phyloP scores from a whole-genome alignment of 192 early-diverging fungal genomes.

The Lobosporangium transversale region DNA sequence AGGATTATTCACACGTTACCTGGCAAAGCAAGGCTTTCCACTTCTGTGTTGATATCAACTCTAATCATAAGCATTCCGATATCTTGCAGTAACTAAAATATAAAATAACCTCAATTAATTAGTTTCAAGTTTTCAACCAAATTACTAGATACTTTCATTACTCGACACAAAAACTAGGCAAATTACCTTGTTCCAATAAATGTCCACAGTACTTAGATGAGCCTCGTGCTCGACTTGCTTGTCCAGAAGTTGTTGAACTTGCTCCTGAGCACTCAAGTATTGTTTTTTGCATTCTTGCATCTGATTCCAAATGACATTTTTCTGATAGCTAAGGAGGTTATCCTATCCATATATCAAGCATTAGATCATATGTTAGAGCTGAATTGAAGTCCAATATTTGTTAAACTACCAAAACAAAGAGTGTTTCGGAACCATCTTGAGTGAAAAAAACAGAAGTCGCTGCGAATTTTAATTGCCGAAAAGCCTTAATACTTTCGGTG shows the following conservation, averaged over 20 bases:
- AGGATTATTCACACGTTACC: too few species aligned
- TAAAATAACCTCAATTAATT: background rate
- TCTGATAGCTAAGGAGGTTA: conserved; percentile 59
- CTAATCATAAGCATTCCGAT: conserved; percentile 36
- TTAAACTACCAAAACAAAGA: too few species aligned
- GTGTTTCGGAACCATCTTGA: too few species aligned
- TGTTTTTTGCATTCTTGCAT: conserved; percentile 78
- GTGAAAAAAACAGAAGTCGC: background rate
- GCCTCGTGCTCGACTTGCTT: conserved; percentile 62
- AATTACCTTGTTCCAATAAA: conserved; percentile 62
- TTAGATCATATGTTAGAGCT: background rate
- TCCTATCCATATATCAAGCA: conserved; percentile 13
- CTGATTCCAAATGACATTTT: conserved; percentile 74
- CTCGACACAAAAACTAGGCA: background rate
- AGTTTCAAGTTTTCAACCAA: background rate
- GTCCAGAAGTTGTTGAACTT: conserved; percentile 54
- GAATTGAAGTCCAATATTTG: background rate
- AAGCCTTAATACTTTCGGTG: too few species aligned
- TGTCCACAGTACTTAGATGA: conserved; percentile 60
- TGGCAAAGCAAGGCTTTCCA: conserved; percentile 24
- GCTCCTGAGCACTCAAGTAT: conserved; percentile 54
- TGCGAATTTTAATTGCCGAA: too few species aligned
- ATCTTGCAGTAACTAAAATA: conserved; percentile 35
- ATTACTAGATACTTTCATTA: background rate
- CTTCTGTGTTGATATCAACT: conserved; percentile 28